Evolutionary conservation across 352 stramenopile genomes (phyloP), one percentile per base, ranked within the genome.

Genomic region (Phytopythium ostracodes): DNA sequence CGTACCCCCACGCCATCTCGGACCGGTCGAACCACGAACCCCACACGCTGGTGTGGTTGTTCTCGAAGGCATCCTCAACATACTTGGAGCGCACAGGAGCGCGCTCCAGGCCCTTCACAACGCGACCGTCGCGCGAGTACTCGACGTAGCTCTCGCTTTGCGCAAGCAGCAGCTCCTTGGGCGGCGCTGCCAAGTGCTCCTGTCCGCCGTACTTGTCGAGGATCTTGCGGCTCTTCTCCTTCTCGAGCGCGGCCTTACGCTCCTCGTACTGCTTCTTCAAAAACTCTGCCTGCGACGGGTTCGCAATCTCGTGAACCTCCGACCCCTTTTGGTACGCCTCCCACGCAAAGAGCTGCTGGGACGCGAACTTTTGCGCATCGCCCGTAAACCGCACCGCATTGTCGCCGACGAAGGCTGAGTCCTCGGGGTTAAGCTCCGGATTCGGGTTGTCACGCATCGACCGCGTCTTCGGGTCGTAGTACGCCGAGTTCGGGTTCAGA

Each of bases 401-500:
- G 73, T 99, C 97, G 31, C 97, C 96, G 15, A 89, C 78, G 73
- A 98, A 99, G 36, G 96, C 89, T 17, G 90, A 76, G 62, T 98
- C 93, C 60, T 98, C 91, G 0, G 87, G 73, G 44, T 95, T 86
- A n/a, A 97, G 71, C 66, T 99, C 90, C 8, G 96, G 97, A 56
- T 98, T 97, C 22, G 96, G 97, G 80, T 99, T 99, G 62, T 98
- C 96, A 29, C 98, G 84, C 97, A 99, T 99, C 4, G 92, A 98
- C 33, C 98, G 84, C 43, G 92, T 98, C 77, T 99, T 99, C 1
- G 98, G 97, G 88, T 99, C 97, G 77, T 99, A 99, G 75, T 98
- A 99, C 7, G 97, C 97, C 52, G 92, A 98, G 70, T 99, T 98
- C 11, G 95, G 87, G 77, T 99, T 97, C 24, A 99, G 79, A 65